Conservation (phyloP, 441 rosid species). For the Capsella rubella region DNA sequence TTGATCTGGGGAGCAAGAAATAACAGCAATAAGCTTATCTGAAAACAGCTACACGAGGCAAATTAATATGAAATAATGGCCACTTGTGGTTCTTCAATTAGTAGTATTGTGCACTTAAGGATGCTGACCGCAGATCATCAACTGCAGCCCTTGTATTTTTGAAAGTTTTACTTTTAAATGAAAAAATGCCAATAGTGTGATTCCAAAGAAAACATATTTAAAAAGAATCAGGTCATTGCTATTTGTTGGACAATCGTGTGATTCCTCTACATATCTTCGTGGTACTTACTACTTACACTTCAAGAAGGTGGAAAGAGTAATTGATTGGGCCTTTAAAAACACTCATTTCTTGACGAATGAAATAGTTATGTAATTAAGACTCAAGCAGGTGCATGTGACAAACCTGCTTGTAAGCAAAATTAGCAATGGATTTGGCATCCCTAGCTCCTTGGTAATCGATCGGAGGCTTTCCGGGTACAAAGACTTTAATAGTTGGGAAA, state of each 20-base stretch:
- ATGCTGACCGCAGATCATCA: slow-evolving; percentile 20
- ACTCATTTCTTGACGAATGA: background rate
- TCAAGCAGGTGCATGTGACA: slow-evolving; percentile 32
- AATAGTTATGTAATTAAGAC: slow-evolving; percentile 2
- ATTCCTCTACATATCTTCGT: no score
- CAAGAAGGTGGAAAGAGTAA: background rate
- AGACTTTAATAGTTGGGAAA: slow-evolving; percentile 96
- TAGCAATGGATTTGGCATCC: slow-evolving; percentile 94
- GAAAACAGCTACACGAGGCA: slow-evolving; percentile 6
- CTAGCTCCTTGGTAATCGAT: slow-evolving; percentile 95
- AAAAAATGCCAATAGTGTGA: background rate
- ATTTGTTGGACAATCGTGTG: no score
- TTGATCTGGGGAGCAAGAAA: slow-evolving; percentile 60
- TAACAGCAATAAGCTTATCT: slow-evolving; percentile 18
- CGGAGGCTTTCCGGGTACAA: slow-evolving; percentile 92
- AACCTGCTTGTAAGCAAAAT: slow-evolving; percentile 89
- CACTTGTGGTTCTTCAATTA: slow-evolving; percentile 15
- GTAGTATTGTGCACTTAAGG: slow-evolving; percentile 9
- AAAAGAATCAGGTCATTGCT: background rate
- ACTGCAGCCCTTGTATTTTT: background rate
- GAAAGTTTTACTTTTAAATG: background rate
- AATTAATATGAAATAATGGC: slow-evolving; percentile 12
- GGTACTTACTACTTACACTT: no score
- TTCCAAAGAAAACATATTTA: background rate
- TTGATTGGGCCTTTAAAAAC: background rate